A percentile compares a stretch with the other conserved stretches of the same genome.
These are phyloP conservation scores for Cetraspora pellucida DNA, from an alignment of 192 early-diverging fungal species.

Conservation along the genomic window DNA sequence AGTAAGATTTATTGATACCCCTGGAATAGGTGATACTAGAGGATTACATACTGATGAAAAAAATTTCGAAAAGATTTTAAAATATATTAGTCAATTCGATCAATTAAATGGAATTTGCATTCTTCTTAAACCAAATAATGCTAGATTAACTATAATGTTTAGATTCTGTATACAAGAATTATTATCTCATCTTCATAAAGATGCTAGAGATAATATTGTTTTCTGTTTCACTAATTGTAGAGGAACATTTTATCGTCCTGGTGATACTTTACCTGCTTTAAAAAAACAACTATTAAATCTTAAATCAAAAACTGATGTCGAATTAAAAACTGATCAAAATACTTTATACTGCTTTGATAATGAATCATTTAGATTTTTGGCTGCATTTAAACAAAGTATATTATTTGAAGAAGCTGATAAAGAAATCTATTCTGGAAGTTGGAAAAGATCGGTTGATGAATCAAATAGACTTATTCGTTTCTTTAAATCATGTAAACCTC, in stretches of 20 bases:
- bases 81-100: constrained; percentile 28
- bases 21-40: constrained; percentile 39
- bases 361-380: constrained; percentile 40
- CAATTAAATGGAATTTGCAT: constrained; percentile 36
- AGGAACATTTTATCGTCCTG: constrained; percentile 36
- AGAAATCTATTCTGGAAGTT: constrained; percentile 35
- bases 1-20: constrained; percentile 38
- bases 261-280: constrained; percentile 34
- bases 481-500: constrained; percentile 29
- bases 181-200: constrained; percentile 35
- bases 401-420: constrained; percentile 17
- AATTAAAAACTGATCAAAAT: neutral
- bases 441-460: constrained; percentile 37
- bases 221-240: constrained; percentile 40
- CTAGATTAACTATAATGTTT: constrained; percentile 28
- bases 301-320: constrained; percentile 19
- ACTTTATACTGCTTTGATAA: constrained; percentile 40
- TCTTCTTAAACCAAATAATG: constrained; percentile 27
- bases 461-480: constrained; percentile 29
- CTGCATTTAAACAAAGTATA: constrained; percentile 33
- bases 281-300: constrained; percentile 29
- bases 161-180: constrained; percentile 38
- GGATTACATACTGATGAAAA: constrained; percentile 31
- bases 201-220: constrained; percentile 37
- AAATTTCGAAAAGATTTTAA: constrained; percentile 37